Evolutionary conservation across 805 yeast genomes (phyloP).

Genomic region (Ogataea paraovalis): DNA sequence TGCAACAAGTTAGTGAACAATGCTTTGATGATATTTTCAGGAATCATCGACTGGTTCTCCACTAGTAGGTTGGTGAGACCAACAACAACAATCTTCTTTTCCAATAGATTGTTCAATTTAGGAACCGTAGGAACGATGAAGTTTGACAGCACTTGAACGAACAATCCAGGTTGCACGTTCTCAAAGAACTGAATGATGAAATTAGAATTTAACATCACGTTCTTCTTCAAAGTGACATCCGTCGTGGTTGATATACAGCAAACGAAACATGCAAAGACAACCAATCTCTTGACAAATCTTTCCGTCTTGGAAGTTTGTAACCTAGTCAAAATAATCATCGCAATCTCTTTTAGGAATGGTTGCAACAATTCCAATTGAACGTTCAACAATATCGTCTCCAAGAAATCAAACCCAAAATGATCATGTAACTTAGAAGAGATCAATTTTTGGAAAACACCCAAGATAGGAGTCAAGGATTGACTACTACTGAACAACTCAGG

Average conservation of each 20-base stretch:
- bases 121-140: slow-evolving; percentile 48
- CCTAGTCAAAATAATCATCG: slow-evolving; percentile 71
- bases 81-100: slow-evolving; percentile 43
- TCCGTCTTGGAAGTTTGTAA: slow-evolving; percentile 80
- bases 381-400: slow-evolving; percentile 61
- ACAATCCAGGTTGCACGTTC: slow-evolving; percentile 61
- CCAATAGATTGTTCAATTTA: slow-evolving; percentile 37
- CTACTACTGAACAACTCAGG: slow-evolving; percentile 36
- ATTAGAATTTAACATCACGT: slow-evolving; percentile 22
- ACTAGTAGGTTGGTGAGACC: slow-evolving; percentile 45
- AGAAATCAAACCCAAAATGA: slow-evolving; percentile 74
- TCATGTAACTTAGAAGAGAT: slow-evolving; percentile 84
- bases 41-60: slow-evolving; percentile 36
- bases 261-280: slow-evolving; percentile 50
- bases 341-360: slow-evolving; percentile 64
- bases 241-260: slow-evolving; percentile 23
- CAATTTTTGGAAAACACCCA: slow-evolving; percentile 95
- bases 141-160: slow-evolving; percentile 46
- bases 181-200: slow-evolving; percentile 67
- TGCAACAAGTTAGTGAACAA: slow-evolving; percentile 43
- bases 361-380: slow-evolving; percentile 49
- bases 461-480: slow-evolving; percentile 61
- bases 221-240: slow-evolving; percentile 26
- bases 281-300: slow-evolving; percentile 67
- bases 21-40: slow-evolving; percentile 37